Evolutionary conservation across 345 rosid species (phyloP).

Genomic region (Schrenkiella parvula): DNA sequence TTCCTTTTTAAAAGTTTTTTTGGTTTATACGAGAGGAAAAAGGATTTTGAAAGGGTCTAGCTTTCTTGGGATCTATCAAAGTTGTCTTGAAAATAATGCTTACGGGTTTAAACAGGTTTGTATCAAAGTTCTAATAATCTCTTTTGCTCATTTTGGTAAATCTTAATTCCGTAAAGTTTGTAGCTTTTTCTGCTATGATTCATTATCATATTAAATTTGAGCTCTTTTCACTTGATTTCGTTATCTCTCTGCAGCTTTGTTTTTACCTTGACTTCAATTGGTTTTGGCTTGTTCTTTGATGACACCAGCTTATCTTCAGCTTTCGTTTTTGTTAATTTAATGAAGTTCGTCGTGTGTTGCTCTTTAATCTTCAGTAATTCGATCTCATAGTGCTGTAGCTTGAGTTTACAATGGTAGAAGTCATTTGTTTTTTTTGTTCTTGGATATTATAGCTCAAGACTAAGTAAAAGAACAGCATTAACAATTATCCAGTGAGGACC

Average conservation of each 20-base stretch:
- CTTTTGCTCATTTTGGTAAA: constrained; percentile 5
- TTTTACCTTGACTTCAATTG: constrained; percentile 14
- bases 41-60: constrained; percentile 1
- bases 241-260: constrained; percentile 3
- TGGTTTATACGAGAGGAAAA: not conserved
- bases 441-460: constrained; percentile 3
- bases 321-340: not conserved
- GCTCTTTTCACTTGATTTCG: constrained; percentile 8
- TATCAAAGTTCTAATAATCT: not conserved
- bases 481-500: not conserved
- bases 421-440: not conserved
- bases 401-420: constrained; percentile 2
- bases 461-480: not conserved
- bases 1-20: not conserved
- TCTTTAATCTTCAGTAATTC: not conserved
- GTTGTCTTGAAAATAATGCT: constrained; percentile 22
- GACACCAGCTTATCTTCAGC: not conserved
- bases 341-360: not conserved
- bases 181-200: not conserved
- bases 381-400: not conserved
- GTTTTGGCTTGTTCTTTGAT: constrained; percentile 18
- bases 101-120: constrained; percentile 30
- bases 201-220: not conserved
- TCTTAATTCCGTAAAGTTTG: constrained; percentile 19
- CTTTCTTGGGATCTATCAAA: constrained; percentile 32